Conservation (phyloP, 1,284 basidiomycete genomes). For the Ceratorhiza oryzae-sativae region DNA sequence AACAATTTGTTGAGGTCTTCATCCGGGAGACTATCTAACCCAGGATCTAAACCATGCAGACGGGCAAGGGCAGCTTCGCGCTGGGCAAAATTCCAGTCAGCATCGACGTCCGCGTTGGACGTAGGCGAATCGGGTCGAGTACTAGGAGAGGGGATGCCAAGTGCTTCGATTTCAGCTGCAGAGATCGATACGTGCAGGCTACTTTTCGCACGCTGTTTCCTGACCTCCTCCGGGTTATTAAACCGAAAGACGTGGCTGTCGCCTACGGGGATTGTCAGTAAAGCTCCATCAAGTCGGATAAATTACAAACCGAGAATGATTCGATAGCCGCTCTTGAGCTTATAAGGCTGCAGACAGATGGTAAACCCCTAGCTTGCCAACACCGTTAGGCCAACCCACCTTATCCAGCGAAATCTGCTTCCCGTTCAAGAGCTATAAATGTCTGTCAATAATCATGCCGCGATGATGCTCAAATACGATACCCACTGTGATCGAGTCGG, state of each 20-base stretch:
- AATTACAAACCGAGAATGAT: constrained; percentile 82
- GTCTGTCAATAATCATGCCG: constrained; percentile 40
- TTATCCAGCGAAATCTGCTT: constrained; percentile 79
- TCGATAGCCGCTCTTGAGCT: constrained; percentile 90
- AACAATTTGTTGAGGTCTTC: constrained; percentile 93
- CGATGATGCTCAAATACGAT: constrained; percentile 36
- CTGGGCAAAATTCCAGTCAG: constrained; percentile 93
- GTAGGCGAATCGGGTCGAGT: constrained; percentile 77
- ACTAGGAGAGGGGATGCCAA: constrained; percentile 46
- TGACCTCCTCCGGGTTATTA: constrained; percentile 94
- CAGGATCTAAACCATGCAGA: constrained; percentile 78
- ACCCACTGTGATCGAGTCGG: constrained; percentile 84
- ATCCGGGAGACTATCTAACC: constrained; percentile 88
- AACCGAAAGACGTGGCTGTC: constrained; percentile 98
- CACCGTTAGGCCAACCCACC: constrained; percentile 56
- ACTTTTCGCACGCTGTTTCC: constrained; percentile 79
- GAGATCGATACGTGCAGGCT: constrained; percentile 69
- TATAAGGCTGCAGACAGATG: constrained; percentile 64
- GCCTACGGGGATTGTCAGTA: constrained; percentile 57
- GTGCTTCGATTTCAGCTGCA: constrained; percentile 65
- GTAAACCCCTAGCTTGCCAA: constrained; percentile 45
- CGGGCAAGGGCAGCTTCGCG: constrained; percentile 88
- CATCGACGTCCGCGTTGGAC: constrained; percentile 72
- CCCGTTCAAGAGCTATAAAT: constrained; percentile 87
- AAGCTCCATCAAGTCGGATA: neutral